Percentiles rank a stretch among this genome's conserved stretches.
These are phyloP conservation scores for Eucalyptus viminalis DNA, from an alignment of 345 rosid genomes.

Conservation along the genomic window DNA sequence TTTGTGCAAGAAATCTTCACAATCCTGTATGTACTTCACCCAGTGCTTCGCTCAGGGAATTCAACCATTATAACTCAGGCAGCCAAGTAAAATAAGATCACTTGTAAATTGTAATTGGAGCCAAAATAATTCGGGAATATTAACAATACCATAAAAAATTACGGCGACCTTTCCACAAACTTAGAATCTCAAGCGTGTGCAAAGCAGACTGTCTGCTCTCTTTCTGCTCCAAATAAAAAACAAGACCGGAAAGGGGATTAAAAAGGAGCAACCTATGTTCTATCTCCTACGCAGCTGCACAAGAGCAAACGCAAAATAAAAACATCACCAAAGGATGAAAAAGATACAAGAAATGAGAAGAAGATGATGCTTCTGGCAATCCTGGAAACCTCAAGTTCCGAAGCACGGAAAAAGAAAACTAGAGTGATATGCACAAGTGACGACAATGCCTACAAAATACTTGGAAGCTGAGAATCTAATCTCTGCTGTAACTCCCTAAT, in stretches of 20 bases:
- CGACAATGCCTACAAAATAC: conserved; percentile 72
- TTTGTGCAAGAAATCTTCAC: background rate
- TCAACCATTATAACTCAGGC: background rate
- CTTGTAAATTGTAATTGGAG: background rate
- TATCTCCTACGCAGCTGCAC: background rate
- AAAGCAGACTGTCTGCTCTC: background rate
- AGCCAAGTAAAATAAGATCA: background rate
- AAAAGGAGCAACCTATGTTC: background rate
- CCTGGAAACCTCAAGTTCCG: background rate
- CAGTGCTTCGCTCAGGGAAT: background rate
- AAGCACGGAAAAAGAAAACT: background rate
- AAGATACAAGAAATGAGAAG: background rate
- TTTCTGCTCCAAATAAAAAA: background rate
- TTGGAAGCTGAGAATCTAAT: conserved; percentile 80
- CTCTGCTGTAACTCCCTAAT: conserved; percentile 76
- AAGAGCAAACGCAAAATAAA: background rate
- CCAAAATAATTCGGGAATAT: background rate
- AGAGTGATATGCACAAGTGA: conserved; percentile 43
- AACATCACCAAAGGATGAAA: background rate
- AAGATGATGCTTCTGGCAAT: background rate
- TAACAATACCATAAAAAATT: background rate
- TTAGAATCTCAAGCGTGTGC: background rate
- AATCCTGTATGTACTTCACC: background rate
- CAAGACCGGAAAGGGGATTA: background rate
- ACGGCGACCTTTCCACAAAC: background rate